These are phyloP conservation scores for Fusarium devonianum DNA, from an alignment of 2,329 filamentous ascomycete species.

Conservation along the genomic window DNA sequence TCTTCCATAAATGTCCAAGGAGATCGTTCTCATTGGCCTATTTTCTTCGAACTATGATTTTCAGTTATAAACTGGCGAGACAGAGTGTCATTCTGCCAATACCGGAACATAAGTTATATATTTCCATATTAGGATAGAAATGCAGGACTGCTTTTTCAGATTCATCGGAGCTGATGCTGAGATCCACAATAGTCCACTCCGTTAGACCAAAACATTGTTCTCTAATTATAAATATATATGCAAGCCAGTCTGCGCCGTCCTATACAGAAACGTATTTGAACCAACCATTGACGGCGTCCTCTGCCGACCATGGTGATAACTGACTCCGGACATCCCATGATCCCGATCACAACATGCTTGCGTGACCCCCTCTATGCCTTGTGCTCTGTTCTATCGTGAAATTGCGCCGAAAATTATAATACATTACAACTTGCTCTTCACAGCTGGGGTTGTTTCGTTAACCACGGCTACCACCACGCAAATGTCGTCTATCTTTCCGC, in stretches of 20 bases:
- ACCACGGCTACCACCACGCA: conserved; percentile 84
- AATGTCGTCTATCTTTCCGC: conserved; percentile 96
- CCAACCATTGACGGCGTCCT: conserved; percentile 16
- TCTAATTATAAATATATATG: conserved; percentile 30
- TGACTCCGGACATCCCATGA: conserved; percentile 40
- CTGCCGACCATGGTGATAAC: conserved; percentile 32
- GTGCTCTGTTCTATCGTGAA: conserved; percentile 36
- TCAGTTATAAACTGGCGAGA: no score
- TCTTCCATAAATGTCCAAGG: no score
- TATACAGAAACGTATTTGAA: conserved; percentile 32
- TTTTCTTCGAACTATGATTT: not conserved
- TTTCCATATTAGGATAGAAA: no score
- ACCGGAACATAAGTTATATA: no score
- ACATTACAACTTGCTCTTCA: conserved; percentile 47
- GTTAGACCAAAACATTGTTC: conserved; percentile 6
- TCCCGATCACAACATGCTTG: conserved; percentile 38
- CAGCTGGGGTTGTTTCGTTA: conserved; percentile 61
- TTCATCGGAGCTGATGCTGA: no score
- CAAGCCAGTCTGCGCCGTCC: conserved; percentile 29
- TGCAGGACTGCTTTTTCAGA: no score
- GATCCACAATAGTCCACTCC: no score
- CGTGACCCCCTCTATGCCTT: conserved; percentile 38
- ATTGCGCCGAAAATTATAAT: conserved; percentile 26
- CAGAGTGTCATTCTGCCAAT: no score
- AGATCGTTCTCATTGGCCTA: no score